Evolutionary conservation across 2,329 filamentous ascomycete genomes (phyloP).

Genomic region (Leptographium lundbergii): DNA sequence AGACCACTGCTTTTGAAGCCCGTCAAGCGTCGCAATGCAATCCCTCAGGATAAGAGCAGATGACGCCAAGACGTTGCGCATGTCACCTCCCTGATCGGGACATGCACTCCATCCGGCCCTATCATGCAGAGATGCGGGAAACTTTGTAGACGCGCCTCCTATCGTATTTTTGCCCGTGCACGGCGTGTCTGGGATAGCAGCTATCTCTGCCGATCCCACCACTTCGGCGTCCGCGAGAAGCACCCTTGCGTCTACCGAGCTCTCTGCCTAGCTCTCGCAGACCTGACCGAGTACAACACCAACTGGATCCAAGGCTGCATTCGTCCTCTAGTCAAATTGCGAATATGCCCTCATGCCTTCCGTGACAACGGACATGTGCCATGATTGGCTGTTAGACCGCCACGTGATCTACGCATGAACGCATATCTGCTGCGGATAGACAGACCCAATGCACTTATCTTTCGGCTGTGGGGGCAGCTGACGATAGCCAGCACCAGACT

Average conservation of each 20-base stretch:
- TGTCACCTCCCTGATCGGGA: neutral
- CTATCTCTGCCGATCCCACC: neutral
- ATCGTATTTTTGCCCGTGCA: neutral
- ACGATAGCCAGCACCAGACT: neutral
- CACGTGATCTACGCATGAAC: too few species aligned
- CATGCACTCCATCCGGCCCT: neutral
- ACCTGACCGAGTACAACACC: too few species aligned
- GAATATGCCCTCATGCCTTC: too few species aligned
- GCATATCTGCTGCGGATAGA: too few species aligned
- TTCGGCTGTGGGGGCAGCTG: neutral
- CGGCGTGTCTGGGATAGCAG: neutral
- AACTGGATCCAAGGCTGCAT: too few species aligned
- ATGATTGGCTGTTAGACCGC: too few species aligned
- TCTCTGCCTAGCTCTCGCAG: too few species aligned
- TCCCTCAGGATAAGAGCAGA: neutral
- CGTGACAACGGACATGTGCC: too few species aligned
- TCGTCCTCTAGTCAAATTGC: too few species aligned
- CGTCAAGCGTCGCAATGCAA: too few species aligned
- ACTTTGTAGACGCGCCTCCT: neutral
- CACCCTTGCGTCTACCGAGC: neutral
- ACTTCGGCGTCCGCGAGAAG: neutral
- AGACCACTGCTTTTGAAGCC: neutral
- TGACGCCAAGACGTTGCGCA: neutral
- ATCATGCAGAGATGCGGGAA: neutral
- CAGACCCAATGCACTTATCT: too few species aligned